A percentile compares a stretch with the other conserved stretches of the same genome.
Conservation (phyloP, 352 stramenopile genomes). For the Phytopythium sindhum region DNA sequence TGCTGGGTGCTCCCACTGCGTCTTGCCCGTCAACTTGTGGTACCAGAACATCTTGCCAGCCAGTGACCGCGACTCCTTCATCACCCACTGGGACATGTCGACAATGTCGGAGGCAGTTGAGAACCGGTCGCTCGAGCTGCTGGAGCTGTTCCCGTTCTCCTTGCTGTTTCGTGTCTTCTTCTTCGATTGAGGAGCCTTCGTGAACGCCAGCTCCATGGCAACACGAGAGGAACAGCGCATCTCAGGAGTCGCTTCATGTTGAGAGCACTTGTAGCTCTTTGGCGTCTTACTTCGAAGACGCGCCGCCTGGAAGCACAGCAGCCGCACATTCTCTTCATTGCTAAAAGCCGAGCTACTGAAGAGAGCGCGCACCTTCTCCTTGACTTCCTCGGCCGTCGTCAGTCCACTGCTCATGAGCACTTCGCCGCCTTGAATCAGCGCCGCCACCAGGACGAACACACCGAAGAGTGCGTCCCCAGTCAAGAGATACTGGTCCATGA, state of each 20-base stretch:
- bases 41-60: conserved; percentile 81
- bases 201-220: conserved; percentile 58
- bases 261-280: conserved; percentile 58
- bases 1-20: conserved; percentile 76
- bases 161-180: conserved; percentile 11
- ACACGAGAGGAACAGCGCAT: conserved; percentile 47
- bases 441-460: conserved; percentile 65
- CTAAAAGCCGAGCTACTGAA: conserved; percentile 32
- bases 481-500: conserved; percentile 81
- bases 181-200: conserved; percentile 11
- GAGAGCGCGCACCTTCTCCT: conserved; percentile 29
- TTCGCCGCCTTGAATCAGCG: conserved; percentile 44
- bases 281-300: conserved; percentile 59
- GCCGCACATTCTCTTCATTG: conserved; percentile 42
- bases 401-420: conserved; percentile 21
- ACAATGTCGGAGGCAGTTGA: conserved; percentile 34
- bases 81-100: conserved; percentile 81
- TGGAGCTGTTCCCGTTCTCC: conserved; percentile 11
- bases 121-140: conserved; percentile 23
- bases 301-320: conserved; percentile 58
- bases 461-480: conserved; percentile 67
- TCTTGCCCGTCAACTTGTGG: conserved; percentile 65
- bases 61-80: conserved; percentile 69
- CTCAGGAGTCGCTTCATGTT: conserved; percentile 30
- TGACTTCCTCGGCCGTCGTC: conserved; percentile 34